Conservation (phyloP, 345 rosid genomes). For the Passiflora organensis region DNA sequence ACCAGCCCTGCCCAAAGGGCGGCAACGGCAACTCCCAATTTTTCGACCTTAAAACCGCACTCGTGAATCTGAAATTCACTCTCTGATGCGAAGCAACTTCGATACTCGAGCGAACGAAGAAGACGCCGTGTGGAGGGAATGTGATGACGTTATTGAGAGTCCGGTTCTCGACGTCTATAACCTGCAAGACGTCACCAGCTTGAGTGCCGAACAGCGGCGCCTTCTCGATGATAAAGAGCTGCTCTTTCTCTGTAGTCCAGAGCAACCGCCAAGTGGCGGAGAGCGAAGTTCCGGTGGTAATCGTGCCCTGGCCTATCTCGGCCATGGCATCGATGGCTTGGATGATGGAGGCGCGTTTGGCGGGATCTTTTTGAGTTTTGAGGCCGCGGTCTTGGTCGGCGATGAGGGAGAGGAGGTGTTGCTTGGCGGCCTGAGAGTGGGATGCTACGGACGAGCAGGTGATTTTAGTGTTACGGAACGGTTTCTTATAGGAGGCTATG, state of each 20-base stretch:
- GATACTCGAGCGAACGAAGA: constrained; percentile 74
- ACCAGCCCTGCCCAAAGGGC: constrained; percentile 94
- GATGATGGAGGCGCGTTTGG: constrained; percentile 49
- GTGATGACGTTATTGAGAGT: constrained; percentile 74
- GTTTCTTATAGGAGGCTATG: constrained; percentile 3
- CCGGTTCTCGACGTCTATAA: constrained; percentile 60
- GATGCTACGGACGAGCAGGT: constrained; percentile 34
- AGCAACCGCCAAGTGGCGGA: constrained; percentile 83
- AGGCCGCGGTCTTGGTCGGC: constrained; percentile 81
- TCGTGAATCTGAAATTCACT: constrained; percentile 76
- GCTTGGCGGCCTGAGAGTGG: constrained; percentile 46
- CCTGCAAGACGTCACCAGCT: constrained; percentile 87
- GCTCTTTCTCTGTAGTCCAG: constrained; percentile 97
- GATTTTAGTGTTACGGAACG: constrained; percentile 5
- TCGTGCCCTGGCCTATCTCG: constrained; percentile 40
- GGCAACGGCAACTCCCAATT: constrained; percentile 83
- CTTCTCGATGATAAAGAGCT: constrained; percentile 79
- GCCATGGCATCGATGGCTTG: constrained; percentile 63
- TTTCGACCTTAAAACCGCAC: constrained; percentile 69
- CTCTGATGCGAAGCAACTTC: constrained; percentile 71
- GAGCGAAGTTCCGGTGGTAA: constrained; percentile 58
- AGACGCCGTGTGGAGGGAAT: constrained; percentile 85
- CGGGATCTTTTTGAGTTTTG: constrained; percentile 60
- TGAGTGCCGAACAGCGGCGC: constrained; percentile 64
- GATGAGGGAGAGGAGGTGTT: constrained; percentile 58